Evolutionary conservation across 2,329 filamentous ascomycete genomes (phyloP).

Genomic region (Bipolaris sorokiniana): DNA sequence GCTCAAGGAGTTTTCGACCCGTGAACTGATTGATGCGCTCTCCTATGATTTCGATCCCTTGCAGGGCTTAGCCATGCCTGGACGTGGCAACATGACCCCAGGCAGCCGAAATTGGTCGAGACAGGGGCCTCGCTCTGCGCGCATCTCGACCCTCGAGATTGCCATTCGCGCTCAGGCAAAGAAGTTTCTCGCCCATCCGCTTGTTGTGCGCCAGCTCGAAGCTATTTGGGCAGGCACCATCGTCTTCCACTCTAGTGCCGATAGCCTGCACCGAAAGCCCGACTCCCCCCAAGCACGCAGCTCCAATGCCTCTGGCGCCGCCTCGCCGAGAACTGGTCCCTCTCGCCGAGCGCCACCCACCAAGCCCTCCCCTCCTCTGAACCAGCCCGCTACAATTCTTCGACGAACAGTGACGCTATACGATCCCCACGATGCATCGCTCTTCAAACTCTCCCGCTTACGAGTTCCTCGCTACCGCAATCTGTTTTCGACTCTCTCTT

Average conservation of each 20-base stretch:
- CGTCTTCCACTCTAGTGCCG: conserved; percentile 88
- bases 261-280: conserved; percentile 75
- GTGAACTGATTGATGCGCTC: conserved; percentile 90
- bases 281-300: conserved; percentile 38
- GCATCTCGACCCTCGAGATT: conserved; percentile 89
- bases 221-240: conserved; percentile 97
- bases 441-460: conserved; percentile 88
- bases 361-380: conserved; percentile 33
- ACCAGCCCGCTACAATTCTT: conserved; percentile 50
- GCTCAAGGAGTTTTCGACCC: conserved; percentile 84
- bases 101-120: conserved; percentile 34
- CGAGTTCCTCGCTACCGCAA: conserved; percentile 91
- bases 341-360: conserved; percentile 37
- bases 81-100: conserved; percentile 38
- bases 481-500: conserved; percentile 85
- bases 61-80: conserved; percentile 71
- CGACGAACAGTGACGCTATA: conserved; percentile 85
- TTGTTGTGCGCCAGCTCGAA: conserved; percentile 93
- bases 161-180: conserved; percentile 93
- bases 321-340: conserved; percentile 41
- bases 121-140: conserved; percentile 61
- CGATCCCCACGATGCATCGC: conserved; percentile 85
- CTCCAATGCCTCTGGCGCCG: conserved; percentile 29
- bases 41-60: conserved; percentile 95
- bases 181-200: conserved; percentile 86